These are phyloP conservation scores for Tripterygium wilfordii DNA, from an alignment of 177 flowering plant species.

Conservation along the genomic window DNA sequence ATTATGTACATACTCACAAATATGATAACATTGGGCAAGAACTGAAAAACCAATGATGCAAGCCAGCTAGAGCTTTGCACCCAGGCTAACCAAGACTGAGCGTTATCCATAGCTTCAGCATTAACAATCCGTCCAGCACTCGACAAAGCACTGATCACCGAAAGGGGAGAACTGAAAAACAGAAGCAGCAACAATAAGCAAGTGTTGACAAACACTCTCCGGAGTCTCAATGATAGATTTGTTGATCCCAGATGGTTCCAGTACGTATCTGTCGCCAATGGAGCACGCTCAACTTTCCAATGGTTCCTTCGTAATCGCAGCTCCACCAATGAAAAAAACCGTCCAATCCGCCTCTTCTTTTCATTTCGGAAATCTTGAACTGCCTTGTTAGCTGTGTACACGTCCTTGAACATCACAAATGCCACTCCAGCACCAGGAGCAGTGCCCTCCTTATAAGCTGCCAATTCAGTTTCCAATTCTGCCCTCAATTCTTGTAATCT, in stretches of 20 bases:
- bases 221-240: conserved; percentile 55
- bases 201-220: conserved; percentile 83
- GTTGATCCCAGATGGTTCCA: conserved; percentile 94
- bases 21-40: conserved; percentile 89
- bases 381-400: conserved; percentile 88
- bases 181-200: conserved; percentile 74
- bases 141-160: conserved; percentile 71
- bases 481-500: conserved; percentile 72
- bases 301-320: conserved; percentile 76
- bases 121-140: conserved; percentile 89
- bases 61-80: conserved; percentile 88
- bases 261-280: conserved; percentile 84
- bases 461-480: conserved; percentile 63
- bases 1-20: conserved; percentile 96
- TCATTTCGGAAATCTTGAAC: conserved; percentile 83
- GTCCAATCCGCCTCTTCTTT: conserved; percentile 72
- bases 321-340: conserved; percentile 81
- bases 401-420: conserved; percentile 92
- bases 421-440: conserved; percentile 93
- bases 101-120: conserved; percentile 93
- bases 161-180: conserved; percentile 96
- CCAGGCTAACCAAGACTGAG: conserved; percentile 86
- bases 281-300: conserved; percentile 97
- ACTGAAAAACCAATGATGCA: conserved; percentile 76
- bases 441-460: conserved; percentile 70